Conservation (phyloP, 805 yeast species). For the Lipomyces spencermartinsiae region DNA sequence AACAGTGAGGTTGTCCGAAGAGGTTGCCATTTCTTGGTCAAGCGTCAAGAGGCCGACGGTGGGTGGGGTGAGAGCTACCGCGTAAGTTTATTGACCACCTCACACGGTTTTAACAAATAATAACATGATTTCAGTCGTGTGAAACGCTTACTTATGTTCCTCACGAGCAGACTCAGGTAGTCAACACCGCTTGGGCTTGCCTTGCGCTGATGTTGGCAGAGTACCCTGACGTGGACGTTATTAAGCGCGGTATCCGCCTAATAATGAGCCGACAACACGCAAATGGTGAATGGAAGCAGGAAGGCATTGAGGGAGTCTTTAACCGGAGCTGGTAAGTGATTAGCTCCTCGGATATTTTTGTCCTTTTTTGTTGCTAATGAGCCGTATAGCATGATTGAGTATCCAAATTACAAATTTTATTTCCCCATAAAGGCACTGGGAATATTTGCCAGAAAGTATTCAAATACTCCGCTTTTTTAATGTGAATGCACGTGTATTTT, state of each 20-base stretch:
- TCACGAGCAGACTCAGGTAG: constrained; percentile 59
- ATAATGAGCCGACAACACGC: constrained; percentile 68
- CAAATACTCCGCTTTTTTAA: background rate
- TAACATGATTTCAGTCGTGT: constrained; percentile 23
- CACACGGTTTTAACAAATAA: background rate
- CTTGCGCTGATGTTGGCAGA: constrained; percentile 81
- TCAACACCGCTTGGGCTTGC: constrained; percentile 92
- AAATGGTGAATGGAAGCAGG: constrained; percentile 86
- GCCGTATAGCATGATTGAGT: constrained; percentile 64
- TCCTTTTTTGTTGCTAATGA: constrained; percentile 13
- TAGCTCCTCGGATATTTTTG: constrained; percentile 48
- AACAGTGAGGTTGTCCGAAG: constrained; percentile 66
- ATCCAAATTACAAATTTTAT: constrained; percentile 87
- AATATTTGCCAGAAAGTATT: constrained; percentile 53
- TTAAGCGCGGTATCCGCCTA: constrained; percentile 66
- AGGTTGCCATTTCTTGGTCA: constrained; percentile 85
- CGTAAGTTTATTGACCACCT: constrained; percentile 54
- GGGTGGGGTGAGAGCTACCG: constrained; percentile 98
- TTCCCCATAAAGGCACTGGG: constrained; percentile 95
- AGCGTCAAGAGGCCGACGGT: constrained; percentile 83
- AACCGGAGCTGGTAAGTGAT: constrained; percentile 59
- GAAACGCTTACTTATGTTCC: constrained; percentile 34
- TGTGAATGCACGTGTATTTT: background rate
- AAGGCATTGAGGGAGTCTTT: constrained; percentile 92
- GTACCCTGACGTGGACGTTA: constrained; percentile 72